Evolutionary conservation across 495 filamentous ascomycete species (phyloP), one percentile per base, ranked within the genome.

Genomic region (Hypoxylon subgilvum): DNA sequence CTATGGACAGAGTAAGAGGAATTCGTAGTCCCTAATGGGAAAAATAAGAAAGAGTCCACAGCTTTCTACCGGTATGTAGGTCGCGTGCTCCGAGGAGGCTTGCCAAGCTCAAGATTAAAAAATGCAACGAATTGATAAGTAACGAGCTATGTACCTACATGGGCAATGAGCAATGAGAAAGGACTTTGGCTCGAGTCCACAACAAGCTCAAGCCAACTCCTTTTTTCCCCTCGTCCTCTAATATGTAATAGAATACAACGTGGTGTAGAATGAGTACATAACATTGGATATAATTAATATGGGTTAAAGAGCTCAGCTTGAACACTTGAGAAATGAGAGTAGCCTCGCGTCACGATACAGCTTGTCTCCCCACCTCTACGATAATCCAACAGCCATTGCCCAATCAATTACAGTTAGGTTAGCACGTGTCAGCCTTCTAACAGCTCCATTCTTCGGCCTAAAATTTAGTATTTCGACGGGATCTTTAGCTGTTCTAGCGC

Each of bases 331-430:
- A 49, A 9, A 16, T 10, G 2, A 12, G 7, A 18, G 32, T 46
- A 61, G 36, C 59, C 45, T 57, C 47, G 45, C 51, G 52, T 60
- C 57, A 60, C 48, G 43, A 49, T 53, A 60, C 48, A 41, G 44
- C 3, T 12, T n/a, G 34, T 6, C 36, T 38, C 50, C 21, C 51
- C 52, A 52, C 46, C 21, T 28, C 4, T 51, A 23, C 28, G 7
- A 28, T 32, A 27, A 18, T 46, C 25, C 19, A 42, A 13, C 27
- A 16, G 19, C 60, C 48, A 63, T 53, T 63, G 60, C 36, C 60
- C 60, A 63, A 63, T 63, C 48, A 53, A 53, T 48, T 21, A 48
- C n/a, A 13, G 18, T 44, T 52, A 9, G 7, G 30, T 14, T 40
- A 48, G 60, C 60, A 63, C 60, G 53, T 63, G 60, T 57, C 31